Conservation (phyloP, 2,329 filamentous ascomycete species). For the Penicillium sp. region DNA sequence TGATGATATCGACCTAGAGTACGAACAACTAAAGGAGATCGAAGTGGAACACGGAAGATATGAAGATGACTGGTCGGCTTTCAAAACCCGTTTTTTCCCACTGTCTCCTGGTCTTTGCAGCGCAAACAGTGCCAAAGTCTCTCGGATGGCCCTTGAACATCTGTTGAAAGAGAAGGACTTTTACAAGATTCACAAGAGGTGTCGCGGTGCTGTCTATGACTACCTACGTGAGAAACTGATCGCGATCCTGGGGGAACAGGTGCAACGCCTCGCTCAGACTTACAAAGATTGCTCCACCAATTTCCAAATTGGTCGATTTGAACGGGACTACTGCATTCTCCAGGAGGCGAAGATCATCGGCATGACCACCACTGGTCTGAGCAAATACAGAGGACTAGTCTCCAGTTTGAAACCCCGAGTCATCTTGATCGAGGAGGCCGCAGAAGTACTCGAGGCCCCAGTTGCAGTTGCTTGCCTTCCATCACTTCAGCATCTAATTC, state of each 20-base stretch:
- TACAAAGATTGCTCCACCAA: conserved; percentile 53
- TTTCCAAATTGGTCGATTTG: conserved; percentile 57
- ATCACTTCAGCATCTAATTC: conserved; percentile 61
- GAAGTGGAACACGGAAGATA: conserved; percentile 55
- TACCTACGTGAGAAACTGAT: conserved; percentile 59
- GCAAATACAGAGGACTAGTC: conserved; percentile 73
- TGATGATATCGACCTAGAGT: conserved; percentile 60
- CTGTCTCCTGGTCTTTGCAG: conserved; percentile 44
- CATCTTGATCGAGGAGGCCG: conserved; percentile 75
- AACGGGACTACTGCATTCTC: conserved; percentile 59
- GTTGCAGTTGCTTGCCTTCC: conserved; percentile 60
- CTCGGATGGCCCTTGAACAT: conserved; percentile 35
- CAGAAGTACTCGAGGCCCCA: conserved; percentile 63
- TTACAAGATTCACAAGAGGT: conserved; percentile 58
- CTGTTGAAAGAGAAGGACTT: conserved; percentile 45
- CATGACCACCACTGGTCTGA: conserved; percentile 75
- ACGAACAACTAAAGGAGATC: conserved; percentile 59
- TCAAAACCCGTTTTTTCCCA: conserved; percentile 46
- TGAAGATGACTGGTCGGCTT: conserved; percentile 54
- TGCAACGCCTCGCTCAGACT: conserved; percentile 50
- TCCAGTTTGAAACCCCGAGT: conserved; percentile 63
- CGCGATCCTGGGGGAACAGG: conserved; percentile 40
- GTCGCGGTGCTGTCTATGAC: conserved; percentile 65
- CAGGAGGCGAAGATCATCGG: conserved; percentile 60
- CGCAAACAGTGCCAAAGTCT: conserved; percentile 4